phyloP scores from a whole-genome alignment of 2,329 filamentous ascomycete genomes.

The Fusarium sp. region DNA sequence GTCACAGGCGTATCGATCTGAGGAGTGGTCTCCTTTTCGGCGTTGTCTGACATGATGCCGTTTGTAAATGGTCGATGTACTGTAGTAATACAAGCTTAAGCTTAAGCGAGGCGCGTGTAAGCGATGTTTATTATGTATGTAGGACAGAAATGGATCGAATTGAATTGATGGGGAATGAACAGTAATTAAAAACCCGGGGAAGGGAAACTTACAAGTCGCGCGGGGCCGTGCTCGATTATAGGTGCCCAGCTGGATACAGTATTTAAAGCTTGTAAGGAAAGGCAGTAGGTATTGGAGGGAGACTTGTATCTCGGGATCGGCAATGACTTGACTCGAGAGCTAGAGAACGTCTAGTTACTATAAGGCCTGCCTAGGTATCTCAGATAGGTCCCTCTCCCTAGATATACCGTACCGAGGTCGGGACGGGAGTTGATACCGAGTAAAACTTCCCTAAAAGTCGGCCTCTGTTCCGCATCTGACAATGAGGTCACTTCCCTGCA shows the following conservation, averaged over 20 bases:
- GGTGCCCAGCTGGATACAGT: not conserved
- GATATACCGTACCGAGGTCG: conserved; percentile 41
- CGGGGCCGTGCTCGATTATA: conserved; percentile 34
- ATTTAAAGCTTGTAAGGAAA: conserved; percentile 11
- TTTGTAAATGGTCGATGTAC: not conserved
- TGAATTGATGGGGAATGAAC: conserved; percentile 15
- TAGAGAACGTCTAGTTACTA: not conserved
- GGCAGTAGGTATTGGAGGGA: not conserved
- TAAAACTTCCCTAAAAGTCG: conserved; percentile 26
- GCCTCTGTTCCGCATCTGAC: conserved; percentile 39
- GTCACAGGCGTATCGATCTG: conserved; percentile 31
- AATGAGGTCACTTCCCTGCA: conserved; percentile 44
- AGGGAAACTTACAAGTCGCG: conserved; percentile 10
- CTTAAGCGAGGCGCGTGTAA: conserved; percentile 21
- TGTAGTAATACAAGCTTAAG: conserved; percentile 1
- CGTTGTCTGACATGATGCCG: conserved; percentile 37
- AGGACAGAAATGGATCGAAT: conserved; percentile 3
- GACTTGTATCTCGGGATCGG: conserved; percentile 25
- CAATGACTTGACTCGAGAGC: conserved; percentile 22
- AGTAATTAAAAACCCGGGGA: conserved; percentile 29
- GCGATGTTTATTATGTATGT: not conserved
- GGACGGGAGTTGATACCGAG: conserved; percentile 35
- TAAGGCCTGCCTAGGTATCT: not conserved
- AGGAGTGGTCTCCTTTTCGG: conserved; percentile 34
- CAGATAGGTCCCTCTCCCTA: conserved; percentile 6